These are phyloP conservation scores for Colletotrichum shisoi DNA, from an alignment of 2,329 filamentous ascomycete species.

Conservation along the genomic window DNA sequence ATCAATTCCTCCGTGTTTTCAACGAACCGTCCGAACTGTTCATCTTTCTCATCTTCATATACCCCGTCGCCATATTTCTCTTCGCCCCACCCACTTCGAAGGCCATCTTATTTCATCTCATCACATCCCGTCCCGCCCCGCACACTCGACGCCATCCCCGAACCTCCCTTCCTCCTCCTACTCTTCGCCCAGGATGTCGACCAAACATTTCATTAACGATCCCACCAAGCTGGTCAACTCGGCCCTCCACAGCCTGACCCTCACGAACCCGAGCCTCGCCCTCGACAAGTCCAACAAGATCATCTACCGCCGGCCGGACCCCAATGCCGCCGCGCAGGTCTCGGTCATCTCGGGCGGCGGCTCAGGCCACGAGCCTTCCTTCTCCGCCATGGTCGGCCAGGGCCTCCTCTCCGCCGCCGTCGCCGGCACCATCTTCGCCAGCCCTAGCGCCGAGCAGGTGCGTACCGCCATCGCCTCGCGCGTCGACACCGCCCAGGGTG, in stretches of 20 bases:
- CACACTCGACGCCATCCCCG: slow-evolving; percentile 1
- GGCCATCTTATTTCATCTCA: slow-evolving; percentile 4
- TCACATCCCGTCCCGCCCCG: not conserved
- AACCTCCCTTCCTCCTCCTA: not conserved
- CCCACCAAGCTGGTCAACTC: slow-evolving; percentile 78
- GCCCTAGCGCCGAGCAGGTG: slow-evolving; percentile 80
- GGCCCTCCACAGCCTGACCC: slow-evolving; percentile 78
- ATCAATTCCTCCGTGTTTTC: slow-evolving; percentile 3
- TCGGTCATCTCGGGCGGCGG: slow-evolving; percentile 89
- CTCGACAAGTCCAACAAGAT: slow-evolving; percentile 84
- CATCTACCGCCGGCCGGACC: slow-evolving; percentile 72
- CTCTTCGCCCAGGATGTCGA: slow-evolving; percentile 52
- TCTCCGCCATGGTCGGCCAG: slow-evolving; percentile 77
- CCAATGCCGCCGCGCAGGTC: slow-evolving; percentile 61
- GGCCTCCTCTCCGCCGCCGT: slow-evolving; percentile 78
- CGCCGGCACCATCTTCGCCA: slow-evolving; percentile 83
- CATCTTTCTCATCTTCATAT: not conserved
- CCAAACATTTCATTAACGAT: slow-evolving; percentile 91
- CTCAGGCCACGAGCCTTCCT: slow-evolving; percentile 82
- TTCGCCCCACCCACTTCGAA: not conserved
- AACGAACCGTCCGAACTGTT: not conserved
- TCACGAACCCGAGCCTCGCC: slow-evolving; percentile 83
- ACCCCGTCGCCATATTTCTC: not conserved
- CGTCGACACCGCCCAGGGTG: slow-evolving; percentile 75
- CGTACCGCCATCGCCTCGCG: slow-evolving; percentile 63